Percentiles rank a stretch among this genome's conserved stretches.
phyloP scores from a whole-genome alignment of 1,139 yeast species.

The Kodamaea ohmeri region DNA sequence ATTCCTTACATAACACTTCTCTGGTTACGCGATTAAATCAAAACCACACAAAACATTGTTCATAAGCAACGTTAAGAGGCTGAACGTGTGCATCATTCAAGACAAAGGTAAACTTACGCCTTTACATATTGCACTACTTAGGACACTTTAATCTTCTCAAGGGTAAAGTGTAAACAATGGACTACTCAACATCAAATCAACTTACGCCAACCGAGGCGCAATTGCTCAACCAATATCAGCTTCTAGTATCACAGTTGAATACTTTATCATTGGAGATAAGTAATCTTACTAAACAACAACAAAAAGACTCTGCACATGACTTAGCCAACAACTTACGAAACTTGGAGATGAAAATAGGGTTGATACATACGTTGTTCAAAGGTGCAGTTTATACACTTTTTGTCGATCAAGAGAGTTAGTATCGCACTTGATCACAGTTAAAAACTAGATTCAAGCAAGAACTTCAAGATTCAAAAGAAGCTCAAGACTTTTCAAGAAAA shows the following conservation, averaged over 20 bases:
- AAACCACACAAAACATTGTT: too few relatives aligned
- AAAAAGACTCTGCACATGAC: constrained; percentile 23
- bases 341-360: constrained; percentile 60
- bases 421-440: not conserved
- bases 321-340: constrained; percentile 51
- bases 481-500: not conserved
- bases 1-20: not conserved
- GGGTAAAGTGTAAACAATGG: constrained; percentile 14
- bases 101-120: too few relatives aligned
- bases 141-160: not conserved
- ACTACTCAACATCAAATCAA: constrained; percentile 29
- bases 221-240: constrained; percentile 47
- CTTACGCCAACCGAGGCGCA: constrained; percentile 39
- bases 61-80: too few relatives aligned
- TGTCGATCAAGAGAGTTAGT: constrained; percentile 34
- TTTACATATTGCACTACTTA: not conserved
- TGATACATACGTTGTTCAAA: constrained; percentile 64
- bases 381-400: constrained; percentile 65
- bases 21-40: too few relatives aligned
- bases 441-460: too few relatives aligned
- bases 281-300: constrained; percentile 23
- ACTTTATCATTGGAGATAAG: constrained; percentile 33
- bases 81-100: too few relatives aligned
- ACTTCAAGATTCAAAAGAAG: not conserved
- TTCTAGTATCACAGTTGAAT: constrained; percentile 41